Evolutionary conservation across 2,329 filamentous ascomycete species (phyloP).

Genomic region (Claviceps africana): DNA sequence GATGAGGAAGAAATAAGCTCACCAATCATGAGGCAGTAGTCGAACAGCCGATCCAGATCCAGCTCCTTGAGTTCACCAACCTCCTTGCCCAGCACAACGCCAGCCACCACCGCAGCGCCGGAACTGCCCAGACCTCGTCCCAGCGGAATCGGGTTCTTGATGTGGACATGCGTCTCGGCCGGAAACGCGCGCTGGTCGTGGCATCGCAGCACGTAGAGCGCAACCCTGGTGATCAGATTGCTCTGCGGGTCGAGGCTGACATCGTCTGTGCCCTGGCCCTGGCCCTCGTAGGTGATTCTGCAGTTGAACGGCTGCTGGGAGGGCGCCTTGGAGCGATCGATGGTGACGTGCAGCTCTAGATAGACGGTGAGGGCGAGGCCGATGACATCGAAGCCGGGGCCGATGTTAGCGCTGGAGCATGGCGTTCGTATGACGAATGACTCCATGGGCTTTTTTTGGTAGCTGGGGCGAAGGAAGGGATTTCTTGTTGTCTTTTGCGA

Average conservation of each 20-base stretch:
- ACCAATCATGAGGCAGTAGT: conserved; percentile 97
- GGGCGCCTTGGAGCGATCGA: conserved; percentile 42
- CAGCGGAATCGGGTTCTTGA: conserved; percentile 88
- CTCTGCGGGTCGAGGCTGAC: conserved; percentile 72
- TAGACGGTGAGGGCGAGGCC: conserved; percentile 88
- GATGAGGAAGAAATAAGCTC: conserved; percentile 12
- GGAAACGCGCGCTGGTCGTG: conserved; percentile 79
- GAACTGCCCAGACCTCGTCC: conserved; percentile 90
- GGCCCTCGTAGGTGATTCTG: conserved; percentile 77
- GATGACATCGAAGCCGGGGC: conserved; percentile 94
- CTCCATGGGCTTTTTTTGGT: conserved; percentile 35
- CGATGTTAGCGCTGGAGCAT: conserved; percentile 95
- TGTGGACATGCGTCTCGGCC: conserved; percentile 74
- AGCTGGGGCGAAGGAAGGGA: conserved; percentile 13
- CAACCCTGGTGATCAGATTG: conserved; percentile 89
- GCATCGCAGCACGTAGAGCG: conserved; percentile 87
- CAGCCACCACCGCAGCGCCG: conserved; percentile 86
- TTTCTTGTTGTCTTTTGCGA: conserved; percentile 2
- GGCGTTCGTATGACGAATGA: conserved; percentile 66
- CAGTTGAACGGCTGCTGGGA: conserved; percentile 64
- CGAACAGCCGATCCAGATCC: conserved; percentile 69
- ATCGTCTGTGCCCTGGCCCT: conserved; percentile 54
- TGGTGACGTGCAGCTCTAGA: conserved; percentile 74
- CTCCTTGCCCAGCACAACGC: conserved; percentile 84
- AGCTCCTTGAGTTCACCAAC: conserved; percentile 65